Evolutionary conservation across 1,284 basidiomycete species (phyloP).

Genomic region (Somion occarium): DNA sequence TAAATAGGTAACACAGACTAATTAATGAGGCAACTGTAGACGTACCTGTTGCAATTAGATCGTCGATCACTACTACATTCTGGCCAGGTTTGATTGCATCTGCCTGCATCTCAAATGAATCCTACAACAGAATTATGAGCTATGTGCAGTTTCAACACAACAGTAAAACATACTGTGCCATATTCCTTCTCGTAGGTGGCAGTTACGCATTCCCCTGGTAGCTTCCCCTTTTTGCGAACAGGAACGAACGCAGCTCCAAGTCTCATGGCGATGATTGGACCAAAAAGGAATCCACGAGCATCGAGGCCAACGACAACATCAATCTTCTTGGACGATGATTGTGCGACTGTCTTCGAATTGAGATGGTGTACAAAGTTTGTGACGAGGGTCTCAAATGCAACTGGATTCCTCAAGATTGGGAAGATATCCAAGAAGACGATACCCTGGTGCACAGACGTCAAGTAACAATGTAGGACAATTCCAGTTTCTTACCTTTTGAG

Average conservation of each 20-base stretch:
- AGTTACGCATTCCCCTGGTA: slow-evolving; percentile 81
- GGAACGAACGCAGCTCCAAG: slow-evolving; percentile 96
- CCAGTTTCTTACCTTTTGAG: slow-evolving; percentile 68
- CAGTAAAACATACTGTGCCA: slow-evolving; percentile 55
- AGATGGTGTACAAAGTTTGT: slow-evolving; percentile 89
- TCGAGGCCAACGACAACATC: slow-evolving; percentile 96
- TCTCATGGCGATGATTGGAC: slow-evolving; percentile 87
- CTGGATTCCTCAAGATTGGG: slow-evolving; percentile 80
- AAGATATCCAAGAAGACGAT: slow-evolving; percentile 88
- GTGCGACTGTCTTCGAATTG: slow-evolving; percentile 69
- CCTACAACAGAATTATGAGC: slow-evolving; percentile 40
- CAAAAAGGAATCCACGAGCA: slow-evolving; percentile 94
- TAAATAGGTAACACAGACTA: not conserved
- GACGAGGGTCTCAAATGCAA: slow-evolving; percentile 87
- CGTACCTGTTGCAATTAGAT: slow-evolving; percentile 92
- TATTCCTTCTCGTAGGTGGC: slow-evolving; percentile 94
- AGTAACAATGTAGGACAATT: not conserved
- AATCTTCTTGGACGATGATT: slow-evolving; percentile 63
- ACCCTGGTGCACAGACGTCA: slow-evolving; percentile 41
- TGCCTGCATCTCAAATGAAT: slow-evolving; percentile 93
- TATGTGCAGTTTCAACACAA: no score
- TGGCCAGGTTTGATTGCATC: slow-evolving; percentile 82
- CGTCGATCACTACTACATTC: slow-evolving; percentile 88
- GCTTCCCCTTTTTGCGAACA: slow-evolving; percentile 91
- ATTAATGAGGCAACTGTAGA: not conserved